Percentiles rank a stretch among this genome's conserved stretches.
These are phyloP conservation scores for Emergomyces pasteurianus DNA, from an alignment of 2,329 filamentous ascomycete species.

Conservation along the genomic window DNA sequence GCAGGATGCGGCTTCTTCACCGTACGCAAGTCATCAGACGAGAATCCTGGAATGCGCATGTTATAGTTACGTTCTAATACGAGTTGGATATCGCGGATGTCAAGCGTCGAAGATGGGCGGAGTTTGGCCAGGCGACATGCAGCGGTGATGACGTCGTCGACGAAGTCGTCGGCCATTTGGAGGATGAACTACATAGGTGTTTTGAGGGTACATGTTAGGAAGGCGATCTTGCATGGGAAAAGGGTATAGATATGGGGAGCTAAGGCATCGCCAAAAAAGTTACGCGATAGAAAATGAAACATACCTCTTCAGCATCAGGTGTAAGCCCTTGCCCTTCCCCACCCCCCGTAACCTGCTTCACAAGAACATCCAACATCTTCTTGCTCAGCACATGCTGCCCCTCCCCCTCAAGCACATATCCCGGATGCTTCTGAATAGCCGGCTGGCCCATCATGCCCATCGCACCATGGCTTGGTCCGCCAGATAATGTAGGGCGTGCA, in stretches of 20 bases:
- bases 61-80: slow-evolving; percentile 78
- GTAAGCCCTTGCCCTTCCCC: slow-evolving; percentile 66
- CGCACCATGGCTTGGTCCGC: slow-evolving; percentile 60
- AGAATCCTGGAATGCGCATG: slow-evolving; percentile 86
- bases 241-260: not conserved
- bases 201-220: not conserved
- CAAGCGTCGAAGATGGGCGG: slow-evolving; percentile 77
- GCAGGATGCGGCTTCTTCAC: slow-evolving; percentile 88
- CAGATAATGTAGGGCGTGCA: slow-evolving; percentile 69
- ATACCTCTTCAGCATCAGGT: slow-evolving; percentile 90
- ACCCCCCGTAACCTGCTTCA: slow-evolving; percentile 80
- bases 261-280: not conserved
- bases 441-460: slow-evolving; percentile 82
- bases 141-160: slow-evolving; percentile 76
- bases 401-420: slow-evolving; percentile 80
- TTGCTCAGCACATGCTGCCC: slow-evolving; percentile 91
- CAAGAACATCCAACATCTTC: slow-evolving; percentile 92
- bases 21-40: slow-evolving; percentile 84
- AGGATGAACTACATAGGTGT: slow-evolving; percentile 58
- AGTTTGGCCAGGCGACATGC: slow-evolving; percentile 90
- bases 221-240: slow-evolving; percentile 1
- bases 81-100: slow-evolving; percentile 76
- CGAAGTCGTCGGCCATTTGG: slow-evolving; percentile 82
- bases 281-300: slow-evolving; percentile 12
- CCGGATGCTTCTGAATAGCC: slow-evolving; percentile 66